phyloP scores from a whole-genome alignment of 2,329 filamentous ascomycete species.

The Canariomyces notabilis region DNA sequence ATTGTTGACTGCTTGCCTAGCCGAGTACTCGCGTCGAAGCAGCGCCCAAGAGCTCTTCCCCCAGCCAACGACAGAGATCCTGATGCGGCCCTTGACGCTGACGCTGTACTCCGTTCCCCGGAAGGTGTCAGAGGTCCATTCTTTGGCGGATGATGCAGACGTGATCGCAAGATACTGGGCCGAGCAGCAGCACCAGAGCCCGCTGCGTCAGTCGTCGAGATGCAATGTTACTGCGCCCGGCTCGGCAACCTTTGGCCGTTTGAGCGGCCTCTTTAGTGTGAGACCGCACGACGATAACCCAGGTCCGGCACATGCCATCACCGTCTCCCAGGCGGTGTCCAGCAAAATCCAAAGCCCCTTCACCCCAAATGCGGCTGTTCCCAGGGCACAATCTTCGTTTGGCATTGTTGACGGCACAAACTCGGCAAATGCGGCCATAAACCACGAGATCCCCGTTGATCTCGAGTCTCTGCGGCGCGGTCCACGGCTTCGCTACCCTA shows the following conservation, averaged over 20 bases:
- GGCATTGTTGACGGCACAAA: neutral
- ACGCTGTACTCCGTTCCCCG: conserved; percentile 10
- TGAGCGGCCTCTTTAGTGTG: neutral
- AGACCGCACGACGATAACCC: too few relatives aligned
- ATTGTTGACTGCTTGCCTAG: neutral
- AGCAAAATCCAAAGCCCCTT: neutral
- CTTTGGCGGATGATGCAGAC: conserved; percentile 30
- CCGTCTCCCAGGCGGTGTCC: neutral
- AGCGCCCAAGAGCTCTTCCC: neutral
- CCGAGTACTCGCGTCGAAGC: neutral
- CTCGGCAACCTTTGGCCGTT: neutral
- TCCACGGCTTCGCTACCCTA: conserved; percentile 15
- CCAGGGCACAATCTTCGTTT: too few relatives aligned
- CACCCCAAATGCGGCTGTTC: neutral
- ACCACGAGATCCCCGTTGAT: conserved; percentile 26
- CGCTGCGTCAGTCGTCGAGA: neutral
- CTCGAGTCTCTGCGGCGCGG: conserved; percentile 29
- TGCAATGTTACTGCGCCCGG: neutral
- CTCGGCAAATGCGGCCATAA: neutral
- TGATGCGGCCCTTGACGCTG: conserved; percentile 10
- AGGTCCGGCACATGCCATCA: neutral
- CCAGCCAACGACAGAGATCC: neutral
- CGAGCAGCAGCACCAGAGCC: neutral
- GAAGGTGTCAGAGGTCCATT: conserved; percentile 10
- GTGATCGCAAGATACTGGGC: neutral